Evolutionary conservation across 1,139 yeast species (phyloP), one percentile per base, ranked within the genome.

Genomic region (Kodamaea alishanica): DNA sequence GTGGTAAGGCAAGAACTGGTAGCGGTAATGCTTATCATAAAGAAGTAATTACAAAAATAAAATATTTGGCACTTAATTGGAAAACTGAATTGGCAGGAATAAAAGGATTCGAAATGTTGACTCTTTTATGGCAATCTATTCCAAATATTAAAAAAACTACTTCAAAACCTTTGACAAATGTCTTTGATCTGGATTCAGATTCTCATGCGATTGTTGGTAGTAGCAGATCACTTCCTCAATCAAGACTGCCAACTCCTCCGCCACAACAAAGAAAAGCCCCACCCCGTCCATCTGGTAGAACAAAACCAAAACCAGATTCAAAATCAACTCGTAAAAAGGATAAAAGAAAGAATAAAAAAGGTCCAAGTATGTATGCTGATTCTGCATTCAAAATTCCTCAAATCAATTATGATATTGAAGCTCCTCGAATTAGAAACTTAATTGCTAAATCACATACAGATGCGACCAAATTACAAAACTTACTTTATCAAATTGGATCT

Each of bases 391-490:
- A 70, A 42, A 83, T 84, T 33, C 90, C 92, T 6, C 77, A 71
- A 46, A 81, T 85, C 52, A 81, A 84, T 61, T 72, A 84, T 49
- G 73, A 68, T 40, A 79, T 78, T 44, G 96, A 87, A 53, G 79
- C 81, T 1, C 92, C 96, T 8, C 79, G 75, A 58, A 84, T 90
- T 45, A 70, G 81, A 46, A 63, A 70, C 15, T 63, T 83, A 7
- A 76, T 90, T 40, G 89, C 96, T 2, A 86, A 86, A 42, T 80
- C 95, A 11, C 78, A 84, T 40, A 79, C 88, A 7, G 77, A 83
- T 8, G 77, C 96, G 6, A 84, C 90, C 0, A 75, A 82, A n/a
- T 67, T 92, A 46, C 66, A 68, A 28, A 89, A 90, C 55, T 67
- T 81, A 6, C 66, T 92, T 41, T 67, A 77, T 43, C 61, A 76